Evolutionary conservation across 352 stramenopile genomes (phyloP), one percentile per base, ranked within the genome.

Genomic region (Thalassiosira livingstoniorum): DNA sequence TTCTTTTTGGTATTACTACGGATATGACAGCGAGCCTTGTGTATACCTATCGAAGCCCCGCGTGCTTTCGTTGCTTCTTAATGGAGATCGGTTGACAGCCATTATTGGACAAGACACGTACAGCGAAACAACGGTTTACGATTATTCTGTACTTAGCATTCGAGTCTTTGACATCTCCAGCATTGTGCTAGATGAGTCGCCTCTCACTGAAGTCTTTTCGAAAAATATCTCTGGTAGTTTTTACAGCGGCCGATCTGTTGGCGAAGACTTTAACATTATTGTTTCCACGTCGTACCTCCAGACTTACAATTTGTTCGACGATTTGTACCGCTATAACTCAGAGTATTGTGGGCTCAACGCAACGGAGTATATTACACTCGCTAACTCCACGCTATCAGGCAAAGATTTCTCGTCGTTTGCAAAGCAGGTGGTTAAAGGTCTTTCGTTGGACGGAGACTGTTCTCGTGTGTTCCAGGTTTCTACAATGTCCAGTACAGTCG

Each of bases 331-430:
- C 2, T 64, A 37, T 25, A 2, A 74, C 34, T 18, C 65, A 25
- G 18, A 74, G 32, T 74, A 74, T 37, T 74, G 65, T 53, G 65
- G 65, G 4, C 65, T 74, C 31, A 35, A 74, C 51, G 39, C 47
- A 1, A 13, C 47, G 3, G 42, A 23, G 18, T 74, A 74, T 18
- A 74, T 42, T 18, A 31, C 63, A 10, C 45, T 61, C 21, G 65
- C 65, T 21, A 2, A 18, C 10, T 2, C 23, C 2, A 74, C 65
- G 34, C 47, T 51, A 47, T 15, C n/a, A 2, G 37, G 37, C 0
- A 15, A 35, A 3, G 65, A 58, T 58, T 25, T 64, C 35, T 4
- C 51, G 18, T 39, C n/a, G 5, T 54, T 74, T 37, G 65, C 51
- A 1, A 53, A 74, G 34, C 65, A 74, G 64, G 54, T 74, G 21